Evolutionary conservation across 345 rosid genomes (phyloP).

Genomic region (Hibiscus mutabilis): DNA sequence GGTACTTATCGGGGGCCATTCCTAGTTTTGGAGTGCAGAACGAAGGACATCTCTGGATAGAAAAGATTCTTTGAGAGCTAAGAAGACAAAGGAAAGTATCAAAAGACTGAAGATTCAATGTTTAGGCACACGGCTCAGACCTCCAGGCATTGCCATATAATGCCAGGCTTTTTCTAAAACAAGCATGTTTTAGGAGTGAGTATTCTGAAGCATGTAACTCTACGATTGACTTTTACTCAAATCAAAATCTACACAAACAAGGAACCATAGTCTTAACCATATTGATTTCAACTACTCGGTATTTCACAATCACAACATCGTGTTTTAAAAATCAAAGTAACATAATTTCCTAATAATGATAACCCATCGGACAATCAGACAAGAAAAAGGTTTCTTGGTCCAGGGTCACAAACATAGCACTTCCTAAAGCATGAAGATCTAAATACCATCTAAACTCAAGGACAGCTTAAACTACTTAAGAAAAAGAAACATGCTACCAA

Average conservation of each 20-base stretch:
- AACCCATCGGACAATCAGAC: too few species aligned
- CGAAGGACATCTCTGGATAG: constrained; percentile 43
- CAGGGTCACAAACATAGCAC: neutral
- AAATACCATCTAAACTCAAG: neutral
- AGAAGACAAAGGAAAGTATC: neutral
- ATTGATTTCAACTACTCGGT: neutral
- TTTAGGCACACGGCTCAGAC: neutral
- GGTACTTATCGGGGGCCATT: constrained; percentile 26
- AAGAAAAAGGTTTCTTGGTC: too few species aligned
- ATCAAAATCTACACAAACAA: neutral
- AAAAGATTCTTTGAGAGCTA: constrained; percentile 17
- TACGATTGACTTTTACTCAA: neutral
- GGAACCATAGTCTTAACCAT: neutral
- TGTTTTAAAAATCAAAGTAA: neutral
- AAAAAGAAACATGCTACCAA: neutral
- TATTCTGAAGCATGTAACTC: neutral
- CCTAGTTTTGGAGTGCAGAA: constrained; percentile 46
- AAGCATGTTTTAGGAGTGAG: neutral
- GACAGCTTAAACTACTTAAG: neutral
- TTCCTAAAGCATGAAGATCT: constrained; percentile 2
- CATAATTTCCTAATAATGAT: neutral
- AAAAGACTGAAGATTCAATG: neutral
- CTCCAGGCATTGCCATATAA: neutral
- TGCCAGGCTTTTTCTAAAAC: neutral
- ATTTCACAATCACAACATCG: neutral